These are phyloP conservation scores for Solanum habrochaites DNA, from an alignment of 257 asterid genomes.

Conservation along the genomic window DNA sequence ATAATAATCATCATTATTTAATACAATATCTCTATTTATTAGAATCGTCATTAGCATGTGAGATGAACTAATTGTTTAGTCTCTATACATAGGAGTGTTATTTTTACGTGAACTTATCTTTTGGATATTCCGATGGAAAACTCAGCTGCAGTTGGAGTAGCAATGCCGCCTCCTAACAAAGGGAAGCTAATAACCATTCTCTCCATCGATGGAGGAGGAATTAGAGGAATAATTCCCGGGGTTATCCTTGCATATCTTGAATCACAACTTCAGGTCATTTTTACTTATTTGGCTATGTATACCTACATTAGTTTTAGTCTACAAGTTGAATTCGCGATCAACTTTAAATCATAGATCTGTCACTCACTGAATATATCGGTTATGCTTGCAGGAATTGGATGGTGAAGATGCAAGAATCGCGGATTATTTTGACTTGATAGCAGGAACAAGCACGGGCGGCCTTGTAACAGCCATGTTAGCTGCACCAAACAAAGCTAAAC, in stretches of 20 bases:
- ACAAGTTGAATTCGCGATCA: not conserved
- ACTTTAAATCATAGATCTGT: not conserved
- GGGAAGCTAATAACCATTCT: constrained; percentile 37
- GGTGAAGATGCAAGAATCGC: constrained; percentile 36
- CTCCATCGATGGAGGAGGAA: constrained; percentile 48
- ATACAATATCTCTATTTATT: not conserved
- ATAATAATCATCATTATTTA: not conserved
- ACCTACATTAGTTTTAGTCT: too few species aligned
- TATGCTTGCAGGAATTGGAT: constrained; percentile 23
- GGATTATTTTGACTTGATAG: constrained; percentile 45
- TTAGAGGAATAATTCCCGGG: constrained; percentile 47
- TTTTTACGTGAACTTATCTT: not conserved
- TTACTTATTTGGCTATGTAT: too few species aligned
- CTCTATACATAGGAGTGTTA: too few species aligned
- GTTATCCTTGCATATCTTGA: constrained; percentile 34
- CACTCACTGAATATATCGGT: too few species aligned
- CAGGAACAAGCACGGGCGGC: constrained; percentile 55
- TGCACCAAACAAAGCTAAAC: constrained; percentile 26
- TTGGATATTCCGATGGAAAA: constrained; percentile 2
- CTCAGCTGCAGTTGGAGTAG: not conserved
- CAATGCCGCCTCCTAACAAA: constrained; percentile 16
- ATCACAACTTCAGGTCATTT: constrained; percentile 29
- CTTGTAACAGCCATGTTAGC: constrained; percentile 41
- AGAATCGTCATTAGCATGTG: not conserved
- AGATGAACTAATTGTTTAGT: not conserved